Conservation (phyloP, 2,329 filamentous ascomycete genomes). For the Penicillium sp. region DNA sequence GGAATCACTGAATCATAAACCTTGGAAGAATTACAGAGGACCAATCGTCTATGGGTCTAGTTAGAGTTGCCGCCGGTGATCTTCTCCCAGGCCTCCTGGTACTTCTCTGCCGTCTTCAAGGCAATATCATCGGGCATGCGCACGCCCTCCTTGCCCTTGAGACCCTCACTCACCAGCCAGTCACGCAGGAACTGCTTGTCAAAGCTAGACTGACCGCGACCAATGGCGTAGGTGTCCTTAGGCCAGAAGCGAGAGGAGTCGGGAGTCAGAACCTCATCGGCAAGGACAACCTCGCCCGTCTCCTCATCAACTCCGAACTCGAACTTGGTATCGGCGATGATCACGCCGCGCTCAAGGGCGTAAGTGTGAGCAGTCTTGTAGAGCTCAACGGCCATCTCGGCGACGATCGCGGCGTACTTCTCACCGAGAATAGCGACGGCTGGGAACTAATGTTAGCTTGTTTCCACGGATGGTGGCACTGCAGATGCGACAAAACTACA, state of each 20-base stretch:
- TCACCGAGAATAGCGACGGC: slow-evolving; percentile 65
- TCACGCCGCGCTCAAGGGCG: slow-evolving; percentile 62
- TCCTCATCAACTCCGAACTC: slow-evolving; percentile 71
- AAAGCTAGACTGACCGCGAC: slow-evolving; percentile 77
- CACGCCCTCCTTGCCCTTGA: slow-evolving; percentile 76
- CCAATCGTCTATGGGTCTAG: not conserved
- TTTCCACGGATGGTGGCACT: not conserved
- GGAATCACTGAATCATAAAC: slow-evolving; percentile 12
- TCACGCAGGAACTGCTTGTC: slow-evolving; percentile 86
- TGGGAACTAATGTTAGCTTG: slow-evolving; percentile 19
- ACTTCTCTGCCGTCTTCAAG: slow-evolving; percentile 68
- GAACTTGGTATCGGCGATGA: slow-evolving; percentile 78
- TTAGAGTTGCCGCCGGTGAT: slow-evolving; percentile 60
- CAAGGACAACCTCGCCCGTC: slow-evolving; percentile 69
- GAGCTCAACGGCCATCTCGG: slow-evolving; percentile 64
- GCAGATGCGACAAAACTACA: slow-evolving; percentile 8
- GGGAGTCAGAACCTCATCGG: slow-evolving; percentile 85
- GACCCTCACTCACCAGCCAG: slow-evolving; percentile 72
- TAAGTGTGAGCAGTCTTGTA: slow-evolving; percentile 58
- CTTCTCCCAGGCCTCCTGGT: slow-evolving; percentile 72
- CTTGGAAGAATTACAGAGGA: not conserved
- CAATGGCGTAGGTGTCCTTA: slow-evolving; percentile 69
- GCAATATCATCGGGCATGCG: slow-evolving; percentile 72
- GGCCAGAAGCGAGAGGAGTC: slow-evolving; percentile 88
- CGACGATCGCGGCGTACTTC: slow-evolving; percentile 65